Conservation (phyloP, 179 eudicot genomes). For the Camellia oleifera region DNA sequence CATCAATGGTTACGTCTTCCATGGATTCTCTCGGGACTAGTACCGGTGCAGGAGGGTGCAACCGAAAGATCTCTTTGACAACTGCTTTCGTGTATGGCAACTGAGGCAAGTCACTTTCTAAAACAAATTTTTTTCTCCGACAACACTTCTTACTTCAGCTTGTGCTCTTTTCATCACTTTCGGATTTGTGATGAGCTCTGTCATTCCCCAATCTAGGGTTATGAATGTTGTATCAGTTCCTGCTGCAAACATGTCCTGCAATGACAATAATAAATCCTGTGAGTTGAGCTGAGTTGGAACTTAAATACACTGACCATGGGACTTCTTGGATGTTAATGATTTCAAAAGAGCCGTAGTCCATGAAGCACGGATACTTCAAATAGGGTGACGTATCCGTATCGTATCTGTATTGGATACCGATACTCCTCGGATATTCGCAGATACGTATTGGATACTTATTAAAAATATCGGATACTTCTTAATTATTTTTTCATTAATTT, state of each 20-base stretch:
- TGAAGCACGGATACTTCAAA: no score
- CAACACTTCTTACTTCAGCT: conserved; percentile 18
- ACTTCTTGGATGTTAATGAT: neutral
- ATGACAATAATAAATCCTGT: neutral
- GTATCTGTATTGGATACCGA: no score
- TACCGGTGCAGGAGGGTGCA: conserved; percentile 58
- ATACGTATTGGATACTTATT: no score
- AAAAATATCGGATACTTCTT: no score
- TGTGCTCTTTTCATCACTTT: conserved; percentile 22
- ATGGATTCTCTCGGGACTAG: conserved; percentile 58
- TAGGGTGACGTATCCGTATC: no score
- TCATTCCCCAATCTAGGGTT: conserved; percentile 22
- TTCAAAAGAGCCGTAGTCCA: neutral
- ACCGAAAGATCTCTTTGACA: conserved; percentile 49
- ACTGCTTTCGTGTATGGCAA: conserved; percentile 44
- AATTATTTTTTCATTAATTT: no score
- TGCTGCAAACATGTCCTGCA: conserved; percentile 25
- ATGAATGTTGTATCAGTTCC: conserved; percentile 15
- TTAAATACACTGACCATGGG: neutral
- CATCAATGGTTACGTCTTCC: conserved; percentile 35
- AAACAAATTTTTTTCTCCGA: conserved; percentile 29
- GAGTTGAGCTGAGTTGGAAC: no score
- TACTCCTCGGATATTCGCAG: no score
- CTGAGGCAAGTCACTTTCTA: conserved; percentile 44
- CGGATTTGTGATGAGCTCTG: conserved; percentile 22